Conservation (phyloP, 257 asterid species). For the Lantana camara region DNA sequence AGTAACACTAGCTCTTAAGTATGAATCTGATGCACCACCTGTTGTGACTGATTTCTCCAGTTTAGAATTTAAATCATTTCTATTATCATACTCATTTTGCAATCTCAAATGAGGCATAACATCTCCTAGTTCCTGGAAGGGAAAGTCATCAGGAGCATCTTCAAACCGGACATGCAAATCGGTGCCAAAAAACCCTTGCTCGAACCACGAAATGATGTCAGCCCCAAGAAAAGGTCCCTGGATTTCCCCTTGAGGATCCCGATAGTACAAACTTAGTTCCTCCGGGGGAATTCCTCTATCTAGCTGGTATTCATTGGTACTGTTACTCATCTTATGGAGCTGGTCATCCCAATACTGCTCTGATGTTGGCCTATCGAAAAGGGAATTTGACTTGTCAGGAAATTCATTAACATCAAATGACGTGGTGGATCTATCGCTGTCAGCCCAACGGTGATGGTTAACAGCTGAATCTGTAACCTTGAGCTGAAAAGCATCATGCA, state of each 20-base stretch:
- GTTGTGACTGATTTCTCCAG: slow-evolving; percentile 46
- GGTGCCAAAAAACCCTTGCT: slow-evolving; percentile 93
- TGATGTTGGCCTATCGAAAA: slow-evolving; percentile 39
- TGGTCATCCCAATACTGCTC: slow-evolving; percentile 57
- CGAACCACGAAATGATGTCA: slow-evolving; percentile 95
- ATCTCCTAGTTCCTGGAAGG: slow-evolving; percentile 81
- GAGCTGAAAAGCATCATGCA: slow-evolving; percentile 41
- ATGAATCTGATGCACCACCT: slow-evolving; percentile 52
- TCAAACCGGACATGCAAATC: slow-evolving; percentile 92
- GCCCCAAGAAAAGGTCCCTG: slow-evolving; percentile 99
- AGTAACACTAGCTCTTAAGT: slow-evolving; percentile 40
- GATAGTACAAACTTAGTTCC: slow-evolving; percentile 82
- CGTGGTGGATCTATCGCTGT: slow-evolving; percentile 30
- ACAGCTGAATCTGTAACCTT: slow-evolving; percentile 40
- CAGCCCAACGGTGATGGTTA: slow-evolving; percentile 38
- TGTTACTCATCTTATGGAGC: slow-evolving; percentile 41
- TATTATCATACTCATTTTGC: slow-evolving; percentile 42
- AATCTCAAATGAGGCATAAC: slow-evolving; percentile 86
- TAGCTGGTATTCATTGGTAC: slow-evolving; percentile 43
- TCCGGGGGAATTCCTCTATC: slow-evolving; percentile 66
- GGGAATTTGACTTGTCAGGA: slow-evolving; percentile 49
- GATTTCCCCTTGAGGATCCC: slow-evolving; percentile 95
- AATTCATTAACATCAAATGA: slow-evolving; percentile 44
- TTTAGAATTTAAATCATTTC: slow-evolving; percentile 38
- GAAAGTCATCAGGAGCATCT: slow-evolving; percentile 79